Evolutionary conservation across 345 rosid genomes (phyloP), one percentile per base, ranked within the genome.

Genomic region (Streptanthus diversifolius): DNA sequence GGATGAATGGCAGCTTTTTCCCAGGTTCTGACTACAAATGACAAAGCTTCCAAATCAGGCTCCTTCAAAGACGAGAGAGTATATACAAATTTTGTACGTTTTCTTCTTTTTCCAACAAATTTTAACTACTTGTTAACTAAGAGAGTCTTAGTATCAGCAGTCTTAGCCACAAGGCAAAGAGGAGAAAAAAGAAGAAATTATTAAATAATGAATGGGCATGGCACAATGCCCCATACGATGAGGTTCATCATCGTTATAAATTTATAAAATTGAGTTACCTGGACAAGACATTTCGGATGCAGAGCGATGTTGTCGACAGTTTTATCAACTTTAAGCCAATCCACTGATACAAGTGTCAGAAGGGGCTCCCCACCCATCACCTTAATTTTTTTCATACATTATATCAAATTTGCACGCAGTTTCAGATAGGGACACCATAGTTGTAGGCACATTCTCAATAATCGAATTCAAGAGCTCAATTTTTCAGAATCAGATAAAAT

Each of bases 331-430:
- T 84, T 89, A 30, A 91, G 74, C 99, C 99, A 95, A 74, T 95
- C 97, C 58, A 95, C 95, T 25, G 89, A 90, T 73, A 95, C 78
- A 44, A 95, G 91, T 78, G 85, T 83, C 68, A 95, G 97, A 80
- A 95, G 90, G 30, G 99, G 96, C 62, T 91, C 87, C 47, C 92
- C 92, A 64, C 97, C 99, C 85, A 79, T 81, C 66, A 91, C 88
- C 99, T 95, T 79, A 36, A 68, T 78, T 71, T 57, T n/a, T 45
- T 25, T 18, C 40, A 56, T 25, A 44, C 5, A 9, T 30, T 49
- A 25, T 36, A 44, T 61, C 14, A 77, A 44, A 29, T 35, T 60
- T 36, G 43, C 24, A 27, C 8, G 25, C 30, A 7, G 45, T 15
- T 47, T 30, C 55, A 58, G 6, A 21, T 1, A 19, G 15, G 36